Evolutionary conservation across 331 rosid genomes (phyloP).

Genomic region (Erythrophleum ivorense): DNA sequence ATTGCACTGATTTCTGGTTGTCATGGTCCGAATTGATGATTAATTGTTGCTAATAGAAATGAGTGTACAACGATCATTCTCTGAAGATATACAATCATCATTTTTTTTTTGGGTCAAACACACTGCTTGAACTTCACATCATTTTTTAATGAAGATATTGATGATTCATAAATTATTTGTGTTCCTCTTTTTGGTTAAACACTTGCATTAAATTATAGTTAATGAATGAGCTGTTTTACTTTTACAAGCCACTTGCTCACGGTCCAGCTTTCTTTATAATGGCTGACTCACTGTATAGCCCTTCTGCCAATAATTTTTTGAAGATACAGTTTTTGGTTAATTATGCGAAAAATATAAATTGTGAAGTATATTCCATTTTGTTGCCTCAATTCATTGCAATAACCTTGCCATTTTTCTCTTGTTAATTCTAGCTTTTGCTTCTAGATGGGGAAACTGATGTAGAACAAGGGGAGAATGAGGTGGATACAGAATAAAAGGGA

Average conservation of each 20-base stretch:
- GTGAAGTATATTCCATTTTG: constrained; percentile 9
- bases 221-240: constrained; percentile 2
- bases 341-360: constrained; percentile 22
- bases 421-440: constrained; percentile 17
- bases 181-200: constrained; percentile 6
- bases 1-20: constrained; percentile 1
- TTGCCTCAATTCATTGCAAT: neutral
- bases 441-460: constrained; percentile 10
- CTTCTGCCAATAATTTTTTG: neutral
- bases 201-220: constrained; percentile 8
- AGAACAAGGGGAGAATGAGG: no score
- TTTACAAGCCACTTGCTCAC: neutral
- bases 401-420: neutral
- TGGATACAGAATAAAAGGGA: no score
- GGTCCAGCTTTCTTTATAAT: constrained; percentile 2
- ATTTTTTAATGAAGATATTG: constrained; percentile 24
- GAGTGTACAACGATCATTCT: constrained; percentile 9
- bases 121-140: constrained; percentile 16
- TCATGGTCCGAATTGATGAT: constrained; percentile 21
- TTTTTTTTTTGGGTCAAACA: constrained; percentile 23
- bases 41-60: neutral
- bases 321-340: constrained; percentile 29
- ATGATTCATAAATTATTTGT: neutral
- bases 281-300: neutral
- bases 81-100: constrained; percentile 18